Evolutionary conservation across 495 filamentous ascomycete species (phyloP), one percentile per base, ranked within the genome.

Genomic region (Haplographium delicatum): DNA sequence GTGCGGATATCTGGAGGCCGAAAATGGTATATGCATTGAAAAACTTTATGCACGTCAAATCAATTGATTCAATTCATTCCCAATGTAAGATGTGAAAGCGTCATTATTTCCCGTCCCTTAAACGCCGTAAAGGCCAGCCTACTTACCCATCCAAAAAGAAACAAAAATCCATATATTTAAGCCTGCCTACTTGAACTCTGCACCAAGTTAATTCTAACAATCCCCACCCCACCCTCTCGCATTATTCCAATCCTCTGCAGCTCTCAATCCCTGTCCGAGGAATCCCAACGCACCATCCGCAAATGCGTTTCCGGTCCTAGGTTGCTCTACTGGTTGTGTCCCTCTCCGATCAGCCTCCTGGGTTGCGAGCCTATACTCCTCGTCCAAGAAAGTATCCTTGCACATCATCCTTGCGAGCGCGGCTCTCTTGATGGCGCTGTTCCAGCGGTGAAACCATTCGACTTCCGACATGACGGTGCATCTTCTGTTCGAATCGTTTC

Each of bases 281-380:
- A 59, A 25, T 5, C 51, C 51, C 2, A 61, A 41, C 4, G 51
- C 59, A 10, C 51, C 54, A 61, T 61, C 54, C 6, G 51, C 59
- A 46, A 58, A 55, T 30, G 38, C 35, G 39, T 61, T 61, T 11
- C 59, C 54, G 3, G 59, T 61, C 10, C 40, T 54, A 2, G 54
- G 54, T n/a, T 45, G 19, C 13, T 45, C 46, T 13, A 25, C 27
- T n/a, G 11, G 18, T n/a, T 8, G 6, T 16, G 26, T 50, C 3
- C 55, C 54, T 26, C 50, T 55, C 23, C 19, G 16, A 49, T 54
- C 55, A 10, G 42, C 54, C 18, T 23, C 16, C 25, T 25, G 47
- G 6, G 54, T 61, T 1, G 39, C 48, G 23, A 33, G 13, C 33
- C 59, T 61, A 39, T 58, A 61, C 28, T 46, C 33, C 40, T 61